Conservation (phyloP, 192 early-diverging fungal species). For the Powellomyces hirtus region DNA sequence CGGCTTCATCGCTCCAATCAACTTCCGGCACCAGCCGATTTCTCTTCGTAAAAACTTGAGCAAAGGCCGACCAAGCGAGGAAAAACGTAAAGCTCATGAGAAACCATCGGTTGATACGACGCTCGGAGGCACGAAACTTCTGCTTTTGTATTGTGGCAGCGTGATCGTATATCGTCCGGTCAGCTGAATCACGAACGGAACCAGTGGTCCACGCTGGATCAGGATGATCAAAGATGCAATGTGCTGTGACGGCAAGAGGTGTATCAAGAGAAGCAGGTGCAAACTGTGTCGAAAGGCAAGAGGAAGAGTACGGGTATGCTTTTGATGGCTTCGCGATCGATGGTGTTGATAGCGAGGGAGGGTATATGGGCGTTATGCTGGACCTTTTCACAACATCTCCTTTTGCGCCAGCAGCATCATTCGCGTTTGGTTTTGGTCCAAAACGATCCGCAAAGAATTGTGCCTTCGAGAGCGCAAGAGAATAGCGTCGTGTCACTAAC, state of each 20-base stretch:
- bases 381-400: too few relatives aligned
- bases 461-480: too few relatives aligned
- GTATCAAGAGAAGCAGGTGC: too few relatives aligned
- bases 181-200: not conserved
- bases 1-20: not conserved
- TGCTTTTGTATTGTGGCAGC: not conserved
- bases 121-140: not conserved
- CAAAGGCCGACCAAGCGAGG: not conserved
- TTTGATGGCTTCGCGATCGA: too few relatives aligned
- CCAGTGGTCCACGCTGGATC: not conserved
- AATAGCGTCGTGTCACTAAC: not conserved
- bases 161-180: not conserved
- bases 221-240: not conserved
- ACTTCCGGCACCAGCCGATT: not conserved
- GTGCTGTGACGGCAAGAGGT: too few relatives aligned
- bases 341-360: too few relatives aligned
- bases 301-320: too few relatives aligned
- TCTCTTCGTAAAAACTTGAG: not conserved
- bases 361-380: too few relatives aligned
- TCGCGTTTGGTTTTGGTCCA: too few relatives aligned
- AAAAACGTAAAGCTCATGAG: not conserved
- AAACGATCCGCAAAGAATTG: too few relatives aligned
- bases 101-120: not conserved
- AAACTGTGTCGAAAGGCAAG: too few relatives aligned
- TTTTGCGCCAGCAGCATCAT: too few relatives aligned